Percentiles rank a stretch among this genome's conserved stretches.
Evolutionary conservation across 2,329 filamentous ascomycete genomes (phyloP).

Genomic region (Penicillium sp.): DNA sequence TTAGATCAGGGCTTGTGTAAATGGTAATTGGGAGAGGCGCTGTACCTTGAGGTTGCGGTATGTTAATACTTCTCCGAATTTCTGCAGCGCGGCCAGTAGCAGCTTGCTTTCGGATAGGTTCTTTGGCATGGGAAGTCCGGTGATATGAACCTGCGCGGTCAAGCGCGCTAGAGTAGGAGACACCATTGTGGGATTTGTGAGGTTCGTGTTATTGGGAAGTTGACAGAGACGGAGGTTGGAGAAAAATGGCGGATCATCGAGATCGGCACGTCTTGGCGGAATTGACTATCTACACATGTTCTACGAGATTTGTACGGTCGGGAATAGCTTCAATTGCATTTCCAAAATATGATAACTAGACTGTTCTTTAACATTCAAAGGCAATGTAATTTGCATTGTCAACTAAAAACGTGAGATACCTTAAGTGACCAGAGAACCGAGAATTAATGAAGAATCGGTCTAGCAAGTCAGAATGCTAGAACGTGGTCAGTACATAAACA

Average conservation of each 20-base stretch:
- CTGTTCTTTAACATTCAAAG: too few relatives aligned
- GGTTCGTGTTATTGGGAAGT: neutral
- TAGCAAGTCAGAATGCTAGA: too few relatives aligned
- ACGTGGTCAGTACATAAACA: too few relatives aligned
- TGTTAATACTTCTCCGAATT: conserved; percentile 43
- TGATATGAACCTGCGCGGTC: conserved; percentile 32
- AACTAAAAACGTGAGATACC: too few relatives aligned
- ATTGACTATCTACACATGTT: neutral
- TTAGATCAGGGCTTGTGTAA: neutral
- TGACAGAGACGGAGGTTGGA: conserved; percentile 4
- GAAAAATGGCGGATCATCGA: conserved; percentile 14
- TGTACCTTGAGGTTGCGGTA: conserved; percentile 41
- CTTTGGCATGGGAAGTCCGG: conserved; percentile 28
- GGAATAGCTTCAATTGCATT: too few relatives aligned
- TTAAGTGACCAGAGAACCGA: too few relatives aligned
- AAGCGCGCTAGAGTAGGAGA: conserved; percentile 14
- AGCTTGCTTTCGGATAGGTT: conserved; percentile 36
- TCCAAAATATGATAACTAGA: too few relatives aligned
- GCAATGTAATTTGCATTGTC: too few relatives aligned
- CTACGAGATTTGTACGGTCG: neutral
- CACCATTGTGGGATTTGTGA: conserved; percentile 15
- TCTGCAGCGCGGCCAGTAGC: conserved; percentile 40
- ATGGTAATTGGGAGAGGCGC: neutral
- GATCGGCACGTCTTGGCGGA: conserved; percentile 16
- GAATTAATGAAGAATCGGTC: too few relatives aligned